These are phyloP conservation scores for Brassica rapa DNA, from an alignment of 345 rosid genomes.

Conservation along the genomic window DNA sequence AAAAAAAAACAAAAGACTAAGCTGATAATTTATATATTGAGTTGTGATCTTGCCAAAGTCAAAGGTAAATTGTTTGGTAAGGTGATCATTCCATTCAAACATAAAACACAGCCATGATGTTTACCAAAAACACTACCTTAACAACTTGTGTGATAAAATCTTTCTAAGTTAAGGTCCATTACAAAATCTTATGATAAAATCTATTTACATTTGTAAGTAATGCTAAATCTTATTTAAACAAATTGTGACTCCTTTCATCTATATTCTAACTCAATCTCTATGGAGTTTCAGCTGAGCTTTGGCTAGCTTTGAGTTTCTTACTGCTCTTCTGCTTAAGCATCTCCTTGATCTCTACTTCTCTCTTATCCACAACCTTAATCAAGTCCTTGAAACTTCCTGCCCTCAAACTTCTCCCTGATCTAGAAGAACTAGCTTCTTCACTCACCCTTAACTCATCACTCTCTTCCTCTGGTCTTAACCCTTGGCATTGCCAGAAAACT, in stretches of 20 bases:
- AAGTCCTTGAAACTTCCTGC: conserved; percentile 53
- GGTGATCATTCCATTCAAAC: not conserved
- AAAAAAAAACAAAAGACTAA: not conserved
- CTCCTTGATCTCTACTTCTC: conserved; percentile 56
- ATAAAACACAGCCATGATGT: not conserved
- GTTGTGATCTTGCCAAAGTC: conserved; percentile 2
- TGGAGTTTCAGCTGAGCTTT: conserved; percentile 45
- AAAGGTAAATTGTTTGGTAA: not conserved
- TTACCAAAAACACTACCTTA: not conserved
- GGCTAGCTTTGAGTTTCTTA: conserved; percentile 44
- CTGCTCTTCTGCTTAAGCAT: conserved; percentile 54
- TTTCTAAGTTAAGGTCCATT: not conserved
- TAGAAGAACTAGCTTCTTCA: conserved; percentile 53
- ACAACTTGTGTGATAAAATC: not conserved
- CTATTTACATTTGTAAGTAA: conserved; percentile 23
- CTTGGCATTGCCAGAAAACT: conserved; percentile 58
- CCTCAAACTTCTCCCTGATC: conserved; percentile 41
- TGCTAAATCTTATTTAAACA: conserved; percentile 20
- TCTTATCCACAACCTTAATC: conserved; percentile 63
- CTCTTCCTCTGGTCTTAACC: conserved; percentile 46
- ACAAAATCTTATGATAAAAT: conserved; percentile 9
- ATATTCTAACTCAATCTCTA: conserved; percentile 16
- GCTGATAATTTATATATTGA: not conserved
- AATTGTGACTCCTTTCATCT: not conserved
- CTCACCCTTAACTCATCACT: conserved; percentile 35